Percentiles rank a stretch among this genome's conserved stretches.
Evolutionary conservation across 306 rosid genomes (phyloP).

Genomic region (Canavalia gladiata): DNA sequence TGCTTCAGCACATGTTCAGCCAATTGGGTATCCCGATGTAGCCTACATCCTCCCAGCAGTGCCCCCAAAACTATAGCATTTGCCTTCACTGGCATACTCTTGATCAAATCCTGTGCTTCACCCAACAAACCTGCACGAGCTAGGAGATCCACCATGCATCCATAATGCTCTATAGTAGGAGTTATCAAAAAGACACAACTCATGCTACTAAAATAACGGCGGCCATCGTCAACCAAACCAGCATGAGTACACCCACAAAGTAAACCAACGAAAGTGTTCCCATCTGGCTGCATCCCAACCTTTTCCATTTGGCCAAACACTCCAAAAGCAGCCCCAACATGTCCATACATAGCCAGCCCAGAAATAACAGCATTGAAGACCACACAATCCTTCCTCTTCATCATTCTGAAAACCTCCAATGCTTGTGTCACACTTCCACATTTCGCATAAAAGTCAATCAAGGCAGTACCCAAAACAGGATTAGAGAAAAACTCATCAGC

Average conservation of each 20-base stretch:
- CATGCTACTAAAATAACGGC: slow-evolving; percentile 64
- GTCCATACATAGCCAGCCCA: slow-evolving; percentile 77
- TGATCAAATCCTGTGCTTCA: slow-evolving; percentile 67
- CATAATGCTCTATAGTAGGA: slow-evolving; percentile 79
- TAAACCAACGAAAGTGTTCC: slow-evolving; percentile 72
- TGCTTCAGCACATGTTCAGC: slow-evolving; percentile 69
- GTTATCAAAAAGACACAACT: slow-evolving; percentile 54
- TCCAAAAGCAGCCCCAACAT: slow-evolving; percentile 66
- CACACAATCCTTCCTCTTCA: slow-evolving; percentile 70
- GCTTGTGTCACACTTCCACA: slow-evolving; percentile 72
- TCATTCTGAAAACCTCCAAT: slow-evolving; percentile 62
- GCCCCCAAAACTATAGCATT: slow-evolving; percentile 82
- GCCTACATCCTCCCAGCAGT: slow-evolving; percentile 75
- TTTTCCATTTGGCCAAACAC: slow-evolving; percentile 73
- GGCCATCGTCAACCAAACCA: slow-evolving; percentile 77
- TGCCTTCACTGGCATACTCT: slow-evolving; percentile 72
- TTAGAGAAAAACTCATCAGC: slow-evolving; percentile 57
- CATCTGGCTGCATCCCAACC: slow-evolving; percentile 65
- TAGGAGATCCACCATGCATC: slow-evolving; percentile 82
- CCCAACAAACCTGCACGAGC: slow-evolving; percentile 73
- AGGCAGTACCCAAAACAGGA: slow-evolving; percentile 75
- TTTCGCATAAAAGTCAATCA: slow-evolving; percentile 81
- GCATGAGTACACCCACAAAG: slow-evolving; percentile 85
- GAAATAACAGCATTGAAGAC: slow-evolving; percentile 72
- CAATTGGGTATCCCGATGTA: slow-evolving; percentile 66